Evolutionary conservation across 768 basidiomycete genomes (phyloP).

Genomic region (Russula brevipes): DNA sequence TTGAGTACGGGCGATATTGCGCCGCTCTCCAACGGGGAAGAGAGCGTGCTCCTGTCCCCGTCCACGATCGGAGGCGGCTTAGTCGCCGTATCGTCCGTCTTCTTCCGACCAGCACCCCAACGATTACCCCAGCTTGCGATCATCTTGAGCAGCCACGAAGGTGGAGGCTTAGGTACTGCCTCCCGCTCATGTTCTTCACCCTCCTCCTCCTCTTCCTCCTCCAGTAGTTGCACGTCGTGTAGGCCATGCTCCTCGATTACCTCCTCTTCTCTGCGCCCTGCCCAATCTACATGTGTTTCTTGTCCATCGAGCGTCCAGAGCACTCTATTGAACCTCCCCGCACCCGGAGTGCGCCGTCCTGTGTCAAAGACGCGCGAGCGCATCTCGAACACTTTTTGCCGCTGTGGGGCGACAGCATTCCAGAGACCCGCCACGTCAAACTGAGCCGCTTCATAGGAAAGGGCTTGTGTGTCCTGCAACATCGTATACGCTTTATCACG

Average conservation of each 20-base stretch:
- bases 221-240: constrained; percentile 29
- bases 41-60: constrained; percentile 5
- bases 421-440: constrained; percentile 62
- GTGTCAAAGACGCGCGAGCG: constrained; percentile 66
- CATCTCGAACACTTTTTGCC: constrained; percentile 58
- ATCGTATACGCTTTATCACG: constrained; percentile 47
- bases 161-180: constrained; percentile 60
- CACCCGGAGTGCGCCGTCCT: constrained; percentile 49
- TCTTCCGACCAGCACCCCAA: constrained; percentile 38
- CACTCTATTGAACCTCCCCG: constrained; percentile 55
- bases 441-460: constrained; percentile 68
- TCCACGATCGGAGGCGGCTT: constrained; percentile 20
- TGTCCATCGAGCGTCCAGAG: constrained; percentile 68
- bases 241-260: constrained; percentile 59
- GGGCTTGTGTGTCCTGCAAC: constrained; percentile 57
- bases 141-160: constrained; percentile 72
- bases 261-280: constrained; percentile 72
- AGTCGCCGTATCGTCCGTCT: constrained; percentile 14
- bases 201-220: constrained; percentile 39
- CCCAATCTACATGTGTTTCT: constrained; percentile 55
- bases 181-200: constrained; percentile 52
- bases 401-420: constrained; percentile 55
- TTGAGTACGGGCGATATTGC: constrained; percentile 11
- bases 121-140: constrained; percentile 73
- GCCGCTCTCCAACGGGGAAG: constrained; percentile 8